These are phyloP conservation scores for Talaromyces verruculosus DNA, from an alignment of 2,329 filamentous ascomycete genomes.

Conservation along the genomic window DNA sequence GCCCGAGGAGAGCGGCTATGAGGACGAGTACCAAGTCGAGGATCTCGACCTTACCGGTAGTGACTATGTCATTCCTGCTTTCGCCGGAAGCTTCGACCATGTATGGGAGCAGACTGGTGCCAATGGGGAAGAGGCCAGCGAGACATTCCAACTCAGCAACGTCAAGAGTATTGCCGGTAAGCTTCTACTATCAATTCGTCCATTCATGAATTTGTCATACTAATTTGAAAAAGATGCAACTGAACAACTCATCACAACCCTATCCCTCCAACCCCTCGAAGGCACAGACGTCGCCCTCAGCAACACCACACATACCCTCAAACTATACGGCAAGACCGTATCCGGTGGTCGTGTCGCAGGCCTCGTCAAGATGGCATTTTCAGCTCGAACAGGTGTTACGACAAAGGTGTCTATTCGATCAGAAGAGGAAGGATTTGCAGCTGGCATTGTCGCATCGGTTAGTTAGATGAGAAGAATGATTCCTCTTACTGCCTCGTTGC, in stretches of 20 bases:
- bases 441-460: slow-evolving; percentile 79
- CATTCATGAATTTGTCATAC: not conserved
- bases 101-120: slow-evolving; percentile 92
- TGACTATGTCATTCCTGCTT: slow-evolving; percentile 91
- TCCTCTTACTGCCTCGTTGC: not conserved
- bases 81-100: slow-evolving; percentile 91
- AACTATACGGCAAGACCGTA: slow-evolving; percentile 93
- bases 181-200: slow-evolving; percentile 29
- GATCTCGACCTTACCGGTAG: slow-evolving; percentile 87
- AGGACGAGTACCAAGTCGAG: slow-evolving; percentile 96
- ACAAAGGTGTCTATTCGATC: slow-evolving; percentile 91
- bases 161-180: slow-evolving; percentile 90
- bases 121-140: slow-evolving; percentile 83
- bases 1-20: slow-evolving; percentile 87
- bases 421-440: slow-evolving; percentile 89
- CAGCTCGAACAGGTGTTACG: slow-evolving; percentile 87
- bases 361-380: slow-evolving; percentile 88
- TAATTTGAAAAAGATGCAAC: slow-evolving; percentile 68
- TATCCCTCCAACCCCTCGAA: slow-evolving; percentile 90
- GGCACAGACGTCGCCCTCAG: slow-evolving; percentile 89
- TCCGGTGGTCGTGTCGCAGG: slow-evolving; percentile 85
- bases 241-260: slow-evolving; percentile 79
- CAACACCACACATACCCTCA: slow-evolving; percentile 88
- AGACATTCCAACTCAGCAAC: slow-evolving; percentile 83
- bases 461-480: slow-evolving; percentile 52